These are phyloP conservation scores for Echinochloa phyllopogon DNA, from an alignment of 176 grass and related monocot species.

Conservation along the genomic window DNA sequence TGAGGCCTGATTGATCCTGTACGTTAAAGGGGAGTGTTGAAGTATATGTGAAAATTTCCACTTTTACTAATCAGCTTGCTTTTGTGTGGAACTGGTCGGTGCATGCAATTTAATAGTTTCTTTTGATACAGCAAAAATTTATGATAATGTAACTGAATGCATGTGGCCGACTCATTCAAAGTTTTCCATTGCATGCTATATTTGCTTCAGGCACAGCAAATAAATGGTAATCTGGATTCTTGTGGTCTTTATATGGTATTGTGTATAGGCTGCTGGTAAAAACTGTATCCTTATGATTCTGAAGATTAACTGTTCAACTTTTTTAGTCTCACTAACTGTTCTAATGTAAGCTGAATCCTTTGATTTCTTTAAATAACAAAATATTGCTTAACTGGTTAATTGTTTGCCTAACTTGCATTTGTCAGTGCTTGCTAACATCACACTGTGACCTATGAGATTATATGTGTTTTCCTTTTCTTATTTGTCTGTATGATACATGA, in stretches of 20 bases:
- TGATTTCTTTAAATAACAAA: not conserved
- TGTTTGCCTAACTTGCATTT: not conserved
- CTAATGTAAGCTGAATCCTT: not conserved
- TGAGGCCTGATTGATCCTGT: not conserved
- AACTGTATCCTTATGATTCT: not conserved
- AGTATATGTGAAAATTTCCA: not conserved
- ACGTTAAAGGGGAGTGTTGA: not conserved
- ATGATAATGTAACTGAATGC: not conserved
- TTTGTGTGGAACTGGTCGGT: not conserved
- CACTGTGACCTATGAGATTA: not conserved
- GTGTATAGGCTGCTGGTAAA: not conserved
- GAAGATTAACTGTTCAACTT: not conserved
- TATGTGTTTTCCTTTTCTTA: not conserved
- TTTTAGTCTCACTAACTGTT: not conserved
- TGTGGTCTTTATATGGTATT: not conserved
- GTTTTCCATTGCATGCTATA: not conserved
- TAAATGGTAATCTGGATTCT: not conserved
- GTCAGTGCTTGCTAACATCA: not conserved
- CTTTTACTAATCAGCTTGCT: not conserved
- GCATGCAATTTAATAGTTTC: not conserved
- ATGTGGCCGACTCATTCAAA: not conserved
- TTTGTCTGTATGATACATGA: not conserved
- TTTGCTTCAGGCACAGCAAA: not conserved
- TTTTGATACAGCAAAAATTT: not conserved
- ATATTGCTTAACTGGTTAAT: not conserved